These are phyloP conservation scores for Boletellus dicymbophilus DNA, from an alignment of 1,284 basidiomycete genomes.

Conservation along the genomic window DNA sequence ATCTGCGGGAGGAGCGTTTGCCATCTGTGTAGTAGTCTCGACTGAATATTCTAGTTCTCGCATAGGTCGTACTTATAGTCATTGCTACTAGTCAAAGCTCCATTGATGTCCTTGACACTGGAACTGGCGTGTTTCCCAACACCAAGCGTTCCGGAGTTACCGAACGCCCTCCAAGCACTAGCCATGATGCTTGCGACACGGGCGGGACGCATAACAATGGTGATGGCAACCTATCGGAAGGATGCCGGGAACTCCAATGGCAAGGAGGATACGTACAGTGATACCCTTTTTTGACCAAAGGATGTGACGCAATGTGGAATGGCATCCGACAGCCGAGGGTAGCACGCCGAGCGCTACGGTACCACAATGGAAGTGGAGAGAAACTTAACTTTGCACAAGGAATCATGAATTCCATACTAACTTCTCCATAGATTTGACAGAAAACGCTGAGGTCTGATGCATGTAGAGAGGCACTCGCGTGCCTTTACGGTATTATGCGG, in stretches of 20 bases:
- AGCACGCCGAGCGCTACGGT: conserved; percentile 4
- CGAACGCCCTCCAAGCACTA: not conserved
- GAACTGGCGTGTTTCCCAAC: conserved; percentile 16
- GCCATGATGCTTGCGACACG: not conserved
- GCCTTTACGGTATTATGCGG: not conserved
- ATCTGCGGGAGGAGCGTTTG: too few relatives aligned
- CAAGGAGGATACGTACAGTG: not conserved
- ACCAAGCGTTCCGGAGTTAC: conserved; percentile 13
- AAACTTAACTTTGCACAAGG: not conserved
- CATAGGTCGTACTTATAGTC: conserved; percentile 11
- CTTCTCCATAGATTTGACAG: not conserved
- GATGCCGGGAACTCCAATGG: conserved; percentile 5
- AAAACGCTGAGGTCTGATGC: not conserved
- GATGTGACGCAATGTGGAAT: not conserved
- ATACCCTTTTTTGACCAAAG: not conserved
- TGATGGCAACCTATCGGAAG: not conserved
- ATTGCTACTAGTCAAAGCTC: not conserved
- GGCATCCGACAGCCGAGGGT: not conserved
- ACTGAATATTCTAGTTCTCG: not conserved
- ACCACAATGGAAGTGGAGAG: conserved; percentile 6
- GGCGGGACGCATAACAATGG: not conserved
- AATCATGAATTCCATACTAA: not conserved
- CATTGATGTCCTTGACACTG: conserved; percentile 6
- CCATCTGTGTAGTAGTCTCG: too few relatives aligned
- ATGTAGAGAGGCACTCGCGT: not conserved